Base-by-base conservation (phyloP, 2,329 filamentous ascomycete species). In the Tolypocladium endophyticum region DNA sequence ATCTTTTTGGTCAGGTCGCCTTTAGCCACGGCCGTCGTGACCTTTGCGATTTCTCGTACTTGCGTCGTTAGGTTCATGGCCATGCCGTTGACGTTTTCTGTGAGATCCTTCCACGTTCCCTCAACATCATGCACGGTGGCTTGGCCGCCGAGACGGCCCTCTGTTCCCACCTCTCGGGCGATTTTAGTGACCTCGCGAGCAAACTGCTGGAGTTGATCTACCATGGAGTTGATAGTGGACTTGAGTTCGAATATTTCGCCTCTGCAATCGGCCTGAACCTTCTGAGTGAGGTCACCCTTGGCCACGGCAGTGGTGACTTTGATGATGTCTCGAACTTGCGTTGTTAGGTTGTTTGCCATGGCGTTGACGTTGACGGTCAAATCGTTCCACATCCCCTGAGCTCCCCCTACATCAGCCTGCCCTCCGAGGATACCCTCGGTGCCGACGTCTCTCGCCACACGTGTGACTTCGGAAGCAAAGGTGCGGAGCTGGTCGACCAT, bases 141-240 rank as follows among this genome's bases (percentile, higher is more conserved):
- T 74, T 99, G 94, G 12, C 94, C 93, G 71, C 94, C 93, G 20
- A 99, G 82, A 63, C 92, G 87, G 68, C 93, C 93, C 74, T 99
- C 93, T 1, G 93, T 97, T 62, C 93, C 93, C 79, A 97, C 94
- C 75, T 97, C 93, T 72, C 91, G 88, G 45, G 93, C 93, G 69
- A 99, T 89, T 74, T 94, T 95, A 45, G 93, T 97, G 67, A 99
- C 94, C 77, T 97, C 93, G 70, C 92, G 89, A 12, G 94, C 94
- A 71, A 97, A 97, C 70, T 97, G 92, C 70, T 96, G 91, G 60
- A 99, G 80, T 74, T 97, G 94, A 73, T 97, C 94, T 65, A 99
- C 93, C 93, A 99, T 99, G 72, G 90, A 94, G 76, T 99, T 99
- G 79, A 97, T 99, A 55, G 94, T 97, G 61, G 92, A 92, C 76